These are phyloP conservation scores for Emmonsiellopsis sp. DNA, from an alignment of 2,329 filamentous ascomycete genomes.

Conservation along the genomic window DNA sequence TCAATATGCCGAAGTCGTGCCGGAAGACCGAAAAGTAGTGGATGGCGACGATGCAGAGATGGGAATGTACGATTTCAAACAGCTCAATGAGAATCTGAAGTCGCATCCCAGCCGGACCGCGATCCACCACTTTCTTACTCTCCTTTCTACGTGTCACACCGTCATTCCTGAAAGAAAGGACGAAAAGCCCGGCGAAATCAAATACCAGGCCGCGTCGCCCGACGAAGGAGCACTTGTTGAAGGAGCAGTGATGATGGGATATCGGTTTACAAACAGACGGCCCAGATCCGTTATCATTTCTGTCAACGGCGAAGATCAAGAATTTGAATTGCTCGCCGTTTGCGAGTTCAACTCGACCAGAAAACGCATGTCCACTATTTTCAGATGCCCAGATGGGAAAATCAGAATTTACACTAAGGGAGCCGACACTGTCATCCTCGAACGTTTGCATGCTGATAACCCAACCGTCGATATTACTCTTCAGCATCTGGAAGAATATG, in stretches of 20 bases:
- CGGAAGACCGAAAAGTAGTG: constrained; percentile 77
- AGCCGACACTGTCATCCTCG: constrained; percentile 93
- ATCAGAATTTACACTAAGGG: constrained; percentile 92
- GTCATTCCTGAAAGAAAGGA: constrained; percentile 87
- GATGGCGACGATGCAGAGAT: constrained; percentile 66
- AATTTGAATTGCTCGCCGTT: constrained; percentile 91
- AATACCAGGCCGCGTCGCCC: constrained; percentile 94
- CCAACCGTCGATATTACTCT: constrained; percentile 82
- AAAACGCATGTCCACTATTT: constrained; percentile 97
- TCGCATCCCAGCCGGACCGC: constrained; percentile 48
- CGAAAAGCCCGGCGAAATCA: constrained; percentile 70
- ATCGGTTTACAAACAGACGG: constrained; percentile 83
- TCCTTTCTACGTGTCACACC: constrained; percentile 87
- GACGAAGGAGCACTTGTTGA: constrained; percentile 96
- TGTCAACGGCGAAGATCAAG: constrained; percentile 58
- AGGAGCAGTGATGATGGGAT: constrained; percentile 75
- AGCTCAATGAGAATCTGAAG: constrained; percentile 59
- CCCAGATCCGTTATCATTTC: constrained; percentile 79
- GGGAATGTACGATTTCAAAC: constrained; percentile 77
- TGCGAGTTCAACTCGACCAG: constrained; percentile 98
- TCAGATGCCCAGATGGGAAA: constrained; percentile 91
- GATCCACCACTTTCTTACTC: constrained; percentile 75
- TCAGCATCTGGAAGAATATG: constrained; percentile 95
- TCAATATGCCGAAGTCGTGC: constrained; percentile 85
- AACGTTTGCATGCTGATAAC: constrained; percentile 74